Base-by-base conservation (phyloP, 345 rosid species). In the Mercurialis annua region DNA sequence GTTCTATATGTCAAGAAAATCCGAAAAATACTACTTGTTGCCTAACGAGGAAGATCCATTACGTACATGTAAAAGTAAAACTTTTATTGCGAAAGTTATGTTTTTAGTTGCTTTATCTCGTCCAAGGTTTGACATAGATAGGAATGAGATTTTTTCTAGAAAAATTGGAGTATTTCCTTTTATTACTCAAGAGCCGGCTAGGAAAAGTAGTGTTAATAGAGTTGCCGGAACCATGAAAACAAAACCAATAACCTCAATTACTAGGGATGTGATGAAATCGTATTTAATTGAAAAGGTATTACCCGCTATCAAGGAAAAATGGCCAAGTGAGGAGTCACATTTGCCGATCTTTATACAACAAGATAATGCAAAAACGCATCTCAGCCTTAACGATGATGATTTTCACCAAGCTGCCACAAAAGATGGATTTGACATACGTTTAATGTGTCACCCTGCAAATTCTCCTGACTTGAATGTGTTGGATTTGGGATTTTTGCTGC, bases 151-250 rank as follows among this genome's bases (percentile, higher is more conserved):
- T 1, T 65, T 71, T 30, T 51, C 30, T 36, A 31, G 44, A 61
- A 61, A 71, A 7, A 60, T 67, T 30, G 46, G 68, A 0, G 21
- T 73, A 4, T 73, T 66, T 65, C 33, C 33, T 0, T 73, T 73
- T 43, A 58, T 67, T 23, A 52, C 18, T 10, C 54, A 42, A 43
- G 65, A 65, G 21, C 51, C 51, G 1, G 64, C 64, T 11, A 51
- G 61, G 34, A 59, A 67, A 0, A 43, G 26, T 6, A 73, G 76
- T 53, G 56, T 27, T 2, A 67, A 67, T 30, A 49, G 10, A 49
- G 10, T 20, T 20, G 54, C 10, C 6, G 54, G 54, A 49, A 49
- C 54, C n/a, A 20, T 49, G 2, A 14, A 49, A 17, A 49, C 21
- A 2, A 49, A 49, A 10, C 54, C 54, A 17, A 18, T 36, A 3